A percentile compares a stretch with the other conserved stretches of the same genome.
These are phyloP conservation scores for Trichoderma atrobrunneum DNA, from an alignment of 2,329 filamentous ascomycete species.

Conservation along the genomic window DNA sequence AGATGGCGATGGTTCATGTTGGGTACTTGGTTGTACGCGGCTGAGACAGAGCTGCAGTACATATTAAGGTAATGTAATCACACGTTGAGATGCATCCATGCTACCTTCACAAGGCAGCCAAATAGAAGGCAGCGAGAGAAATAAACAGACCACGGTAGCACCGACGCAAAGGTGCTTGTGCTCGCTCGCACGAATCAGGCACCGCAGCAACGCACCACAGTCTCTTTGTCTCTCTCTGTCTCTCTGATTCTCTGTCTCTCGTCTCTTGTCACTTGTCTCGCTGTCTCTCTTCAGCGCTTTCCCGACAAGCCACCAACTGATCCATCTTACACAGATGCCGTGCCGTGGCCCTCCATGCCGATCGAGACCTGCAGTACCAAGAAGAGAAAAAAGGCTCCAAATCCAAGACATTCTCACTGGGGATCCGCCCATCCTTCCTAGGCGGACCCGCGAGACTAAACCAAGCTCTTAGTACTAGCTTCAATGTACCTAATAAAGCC, in stretches of 20 bases:
- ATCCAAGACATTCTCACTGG: background rate
- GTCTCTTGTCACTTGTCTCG: background rate
- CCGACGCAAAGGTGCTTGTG: background rate
- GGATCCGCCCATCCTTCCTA: background rate
- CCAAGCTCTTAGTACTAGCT: background rate
- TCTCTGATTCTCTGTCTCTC: background rate
- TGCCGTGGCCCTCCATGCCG: background rate
- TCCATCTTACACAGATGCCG: background rate
- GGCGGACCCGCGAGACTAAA: background rate
- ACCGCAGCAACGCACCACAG: background rate
- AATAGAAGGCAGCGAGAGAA: background rate
- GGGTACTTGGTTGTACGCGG: background rate
- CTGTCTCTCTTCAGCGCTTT: background rate
- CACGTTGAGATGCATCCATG: background rate
- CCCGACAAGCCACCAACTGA: background rate
- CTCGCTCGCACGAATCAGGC: background rate
- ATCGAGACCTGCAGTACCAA: background rate
- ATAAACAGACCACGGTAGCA: background rate
- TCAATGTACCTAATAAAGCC: background rate
- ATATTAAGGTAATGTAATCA: background rate
- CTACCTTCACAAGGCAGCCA: background rate
- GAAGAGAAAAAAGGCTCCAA: background rate
- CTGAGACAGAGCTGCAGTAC: background rate
- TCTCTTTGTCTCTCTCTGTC: background rate
- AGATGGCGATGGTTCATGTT: background rate